Percentiles rank a stretch among this genome's conserved stretches.
Conservation (phyloP, 2,329 filamentous ascomycete genomes). For the Metarhizium anisopliae region DNA sequence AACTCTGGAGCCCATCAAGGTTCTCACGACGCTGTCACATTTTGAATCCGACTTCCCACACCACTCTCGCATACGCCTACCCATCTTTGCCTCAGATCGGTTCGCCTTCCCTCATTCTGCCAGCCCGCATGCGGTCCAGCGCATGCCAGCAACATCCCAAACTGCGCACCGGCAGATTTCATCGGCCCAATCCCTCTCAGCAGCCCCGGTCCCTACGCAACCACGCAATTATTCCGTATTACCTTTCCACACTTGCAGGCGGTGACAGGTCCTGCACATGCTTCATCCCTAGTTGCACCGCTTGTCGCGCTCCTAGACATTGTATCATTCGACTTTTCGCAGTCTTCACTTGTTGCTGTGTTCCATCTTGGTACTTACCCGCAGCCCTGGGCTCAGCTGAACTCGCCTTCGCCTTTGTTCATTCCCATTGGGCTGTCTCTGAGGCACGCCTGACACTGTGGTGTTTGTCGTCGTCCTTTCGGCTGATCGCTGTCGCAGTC, state of each 20-base stretch:
- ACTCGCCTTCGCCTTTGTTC: neutral
- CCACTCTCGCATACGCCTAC: neutral
- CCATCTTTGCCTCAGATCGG: neutral
- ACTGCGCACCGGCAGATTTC: neutral
- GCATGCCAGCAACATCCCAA: neutral
- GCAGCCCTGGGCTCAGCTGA: neutral
- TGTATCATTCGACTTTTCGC: neutral
- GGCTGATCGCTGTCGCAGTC: neutral
- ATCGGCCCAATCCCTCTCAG: neutral
- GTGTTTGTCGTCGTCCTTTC: neutral
- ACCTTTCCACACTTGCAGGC: neutral
- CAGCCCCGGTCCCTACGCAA: neutral
- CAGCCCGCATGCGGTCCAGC: neutral
- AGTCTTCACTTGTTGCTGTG: neutral
- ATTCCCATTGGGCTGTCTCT: neutral
- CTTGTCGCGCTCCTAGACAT: neutral
- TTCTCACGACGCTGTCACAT: slow-evolving; percentile 1
- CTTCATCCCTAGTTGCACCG: neutral
- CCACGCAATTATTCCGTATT: neutral
- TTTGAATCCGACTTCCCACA: neutral
- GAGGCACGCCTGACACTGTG: neutral
- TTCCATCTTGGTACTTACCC: no score
- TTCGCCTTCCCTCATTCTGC: neutral
- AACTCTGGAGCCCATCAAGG: slow-evolving; percentile 7
- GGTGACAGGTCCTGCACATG: neutral